Evolutionary conservation across 2,329 filamentous ascomycete species (phyloP).

Genomic region (Colletotrichum magnum): DNA sequence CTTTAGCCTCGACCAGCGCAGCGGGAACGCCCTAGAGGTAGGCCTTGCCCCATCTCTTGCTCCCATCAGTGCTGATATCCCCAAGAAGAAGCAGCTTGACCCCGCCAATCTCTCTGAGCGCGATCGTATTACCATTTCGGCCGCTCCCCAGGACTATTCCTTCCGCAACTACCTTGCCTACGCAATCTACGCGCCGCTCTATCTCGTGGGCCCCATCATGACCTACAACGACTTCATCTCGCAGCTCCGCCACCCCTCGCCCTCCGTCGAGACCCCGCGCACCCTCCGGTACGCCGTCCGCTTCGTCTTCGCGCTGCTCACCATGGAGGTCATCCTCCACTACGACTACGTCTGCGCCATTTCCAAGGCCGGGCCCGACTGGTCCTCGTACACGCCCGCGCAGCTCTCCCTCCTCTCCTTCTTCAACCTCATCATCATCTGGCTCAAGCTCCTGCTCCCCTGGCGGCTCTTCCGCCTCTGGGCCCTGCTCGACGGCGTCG

Average conservation of each 20-base stretch:
- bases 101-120: slow-evolving; percentile 87
- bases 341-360: slow-evolving; percentile 96
- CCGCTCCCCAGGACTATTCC: slow-evolving; percentile 77
- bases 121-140: slow-evolving; percentile 85
- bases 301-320: slow-evolving; percentile 83
- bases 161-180: slow-evolving; percentile 94
- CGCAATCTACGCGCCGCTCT: slow-evolving; percentile 90
- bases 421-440: slow-evolving; percentile 97
- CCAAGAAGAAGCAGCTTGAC: slow-evolving; percentile 98
- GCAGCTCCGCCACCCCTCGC: slow-evolving; percentile 81
- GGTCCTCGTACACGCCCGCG: slow-evolving; percentile 86
- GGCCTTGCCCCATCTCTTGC: slow-evolving; percentile 45
- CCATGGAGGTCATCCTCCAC: slow-evolving; percentile 93
- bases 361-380: slow-evolving; percentile 82
- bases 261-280: slow-evolving; percentile 78
- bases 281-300: slow-evolving; percentile 87
- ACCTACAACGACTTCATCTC: slow-evolving; percentile 99
- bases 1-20: slow-evolving; percentile 82
- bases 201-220: slow-evolving; percentile 91
- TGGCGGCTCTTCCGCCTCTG: slow-evolving; percentile 99
- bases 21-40: slow-evolving; percentile 85
- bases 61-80: slow-evolving; percentile 69
- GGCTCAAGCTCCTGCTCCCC: slow-evolving; percentile 95
- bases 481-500: slow-evolving; percentile 89
- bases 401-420: slow-evolving; percentile 93